phyloP scores from a whole-genome alignment of 805 yeast species.

The Barnettozyma botsteinii region DNA sequence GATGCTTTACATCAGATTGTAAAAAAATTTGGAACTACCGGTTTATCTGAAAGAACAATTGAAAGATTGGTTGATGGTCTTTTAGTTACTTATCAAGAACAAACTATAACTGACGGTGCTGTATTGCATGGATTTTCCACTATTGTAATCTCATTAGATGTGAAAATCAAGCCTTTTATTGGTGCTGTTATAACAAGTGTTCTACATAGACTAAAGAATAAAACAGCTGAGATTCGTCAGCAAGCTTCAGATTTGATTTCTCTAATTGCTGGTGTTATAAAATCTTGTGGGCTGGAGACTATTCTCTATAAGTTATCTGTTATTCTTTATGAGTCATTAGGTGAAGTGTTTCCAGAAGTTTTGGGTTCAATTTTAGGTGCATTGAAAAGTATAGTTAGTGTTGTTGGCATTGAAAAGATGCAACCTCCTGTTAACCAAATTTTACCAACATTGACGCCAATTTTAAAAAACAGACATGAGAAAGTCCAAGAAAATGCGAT shows the following conservation, averaged over 20 bases:
- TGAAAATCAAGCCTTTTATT: constrained; percentile 63
- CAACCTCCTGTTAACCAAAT: constrained; percentile 82
- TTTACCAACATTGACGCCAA: constrained; percentile 85
- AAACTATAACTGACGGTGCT: constrained; percentile 47
- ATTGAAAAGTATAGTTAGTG: constrained; percentile 52
- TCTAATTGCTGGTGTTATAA: constrained; percentile 59
- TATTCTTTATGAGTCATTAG: constrained; percentile 82
- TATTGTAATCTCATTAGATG: constrained; percentile 55
- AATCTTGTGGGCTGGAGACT: constrained; percentile 56
- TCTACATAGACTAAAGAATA: constrained; percentile 66
- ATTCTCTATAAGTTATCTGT: constrained; percentile 63
- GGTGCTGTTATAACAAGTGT: constrained; percentile 67
- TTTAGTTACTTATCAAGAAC: constrained; percentile 76
- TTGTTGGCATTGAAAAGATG: constrained; percentile 52
- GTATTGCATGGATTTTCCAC: constrained; percentile 61
- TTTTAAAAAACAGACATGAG: constrained; percentile 81
- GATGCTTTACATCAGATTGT: constrained; percentile 60
- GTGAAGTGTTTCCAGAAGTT: constrained; percentile 93
- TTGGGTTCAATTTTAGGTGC: constrained; percentile 81
- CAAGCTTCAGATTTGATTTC: constrained; percentile 78
- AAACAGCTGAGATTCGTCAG: constrained; percentile 65
- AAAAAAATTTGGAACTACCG: constrained; percentile 45
- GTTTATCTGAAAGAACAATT: constrained; percentile 55
- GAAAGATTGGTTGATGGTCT: constrained; percentile 73
- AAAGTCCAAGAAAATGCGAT: constrained; percentile 85